Evolutionary conservation across 1,284 basidiomycete species (phyloP), one percentile per base, ranked within the genome.

Genomic region (Pyrrhoderma lamaoense): DNA sequence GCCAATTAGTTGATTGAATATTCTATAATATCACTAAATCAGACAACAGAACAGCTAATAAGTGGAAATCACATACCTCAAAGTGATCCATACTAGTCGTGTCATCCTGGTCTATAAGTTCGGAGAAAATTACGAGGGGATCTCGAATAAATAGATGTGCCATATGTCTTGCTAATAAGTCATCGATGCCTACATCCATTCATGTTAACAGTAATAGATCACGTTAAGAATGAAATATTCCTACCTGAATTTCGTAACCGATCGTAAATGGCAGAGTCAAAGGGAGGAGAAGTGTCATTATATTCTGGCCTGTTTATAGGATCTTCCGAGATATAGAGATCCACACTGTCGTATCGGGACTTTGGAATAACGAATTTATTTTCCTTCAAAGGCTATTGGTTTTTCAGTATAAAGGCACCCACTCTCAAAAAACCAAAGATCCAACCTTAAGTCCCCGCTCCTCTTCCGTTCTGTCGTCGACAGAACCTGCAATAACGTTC

Each of bases 1-100:
- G 96, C 96, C 96, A 99, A 65, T 99, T 99, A 8, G 96, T 99
- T 4, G 93, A 96, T 79, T 99, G 96, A 34, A 99, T 85, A 64
- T 98, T 99, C 87, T 92, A 57, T 8, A 19, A 43, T 56, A 8
- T 8, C 16, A 11, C 54, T 58, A 36, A 16, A 9, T 14, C 42
- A 16, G 42, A 14, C n/a, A 18, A 21, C 11, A 34, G 8, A 42
- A 46, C 36, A 25, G n/a, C 3, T n/a, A n/a, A 16, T 19, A 35
- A 42, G 9, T n/a, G 18, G 8, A 25, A 25, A n/a, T 37, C 8
- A 44, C 49, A n/a, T 34, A 89, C 89, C 76, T 99, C 96, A 61
- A 99, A 99, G 66, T 99, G 96, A 64, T 99, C 96, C 59, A 81
- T 93, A 55, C 89, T 93, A 22, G 73, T 73, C 38, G 73, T 70